Base-by-base conservation (phyloP, 208 protist species). In the Zelonia costaricensis region DNA sequence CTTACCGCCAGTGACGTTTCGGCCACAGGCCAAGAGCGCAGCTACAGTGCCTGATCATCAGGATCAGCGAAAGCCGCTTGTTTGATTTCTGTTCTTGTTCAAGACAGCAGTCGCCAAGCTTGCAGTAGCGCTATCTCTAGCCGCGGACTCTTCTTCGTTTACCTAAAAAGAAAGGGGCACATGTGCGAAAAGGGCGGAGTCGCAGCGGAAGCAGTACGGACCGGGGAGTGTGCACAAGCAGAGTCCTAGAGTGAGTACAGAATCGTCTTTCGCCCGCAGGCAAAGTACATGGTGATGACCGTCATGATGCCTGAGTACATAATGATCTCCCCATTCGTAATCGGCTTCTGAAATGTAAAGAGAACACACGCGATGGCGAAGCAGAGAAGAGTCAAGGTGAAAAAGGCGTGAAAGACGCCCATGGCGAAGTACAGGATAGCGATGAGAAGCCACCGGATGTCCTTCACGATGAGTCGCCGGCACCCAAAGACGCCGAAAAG, bases 211-310 rank as follows among this genome's bases (percentile, higher is more conserved):
- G 23, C 43, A 27, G 36, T 18, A 15, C 31, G 31, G 20, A 13
- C 9, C 22, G 8, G 7, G 10, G 8, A 9, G 8, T 38, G 31
- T 4, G 33, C 20, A n/a, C 4, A 43, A 20, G 39, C 31, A 27
- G 22, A 49, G 2, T 0, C 4, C 84, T 46, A 94, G 4, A 95
- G 46, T 13, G 80, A 74, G 68, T 93, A 91, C 16, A 92, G 39
- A n/a, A 90, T 74, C 5, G 83, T 72, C 58, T 78, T 85, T 10
- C 77, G 67, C 7, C 86, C 85, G n/a, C 66, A 76, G 1, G 89
- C 76, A 69, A 95, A 90, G 53, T 88, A 93, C 27, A 89, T 42
- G 1, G 75, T 90, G 39, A 86, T 47, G n/a, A 82, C 49, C 5
- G 81, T 67, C 77, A 95, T 84, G 28, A 88, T 68, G 44, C 60